Base-by-base conservation (phyloP, 768 basidiomycete genomes). In the Suillus decipiens region DNA sequence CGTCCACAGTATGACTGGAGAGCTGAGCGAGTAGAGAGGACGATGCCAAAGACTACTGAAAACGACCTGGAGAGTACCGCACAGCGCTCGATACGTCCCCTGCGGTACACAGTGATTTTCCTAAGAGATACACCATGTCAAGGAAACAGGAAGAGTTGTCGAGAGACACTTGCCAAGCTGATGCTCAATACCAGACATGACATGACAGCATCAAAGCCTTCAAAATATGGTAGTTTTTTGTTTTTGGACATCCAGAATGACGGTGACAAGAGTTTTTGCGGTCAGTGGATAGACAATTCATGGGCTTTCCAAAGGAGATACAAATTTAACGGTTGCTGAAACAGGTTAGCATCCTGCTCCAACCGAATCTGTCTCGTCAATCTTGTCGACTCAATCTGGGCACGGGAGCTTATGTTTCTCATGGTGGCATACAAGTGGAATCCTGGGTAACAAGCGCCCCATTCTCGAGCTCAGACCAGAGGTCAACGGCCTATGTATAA, bases 21-120 rank as follows among this genome's bases (percentile, higher is more conserved):
- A 56, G 53, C 63, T 68, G 73, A 19, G 70, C 58, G 1, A 61
- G 65, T 7, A 65, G 66, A 22, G 66, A 66, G 12, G 61, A 64
- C 12, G 64, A 68, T 50, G 66, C 60, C 45, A 69, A 68, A 3
- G 83, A 78, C 59, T 84, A 83, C 61, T 81, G 80, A 24, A 99
- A 79, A 15, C 96, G 78, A 1, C 84, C 81, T n/a, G 96, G 73
- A 72, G 98, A 98, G 63, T 90, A 82, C 48, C 81, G 78, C 33
- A 96, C 88, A 9, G 96, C 94, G 8, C 83, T 85, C 51, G 81
- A 80, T 33, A 90, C 83, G 69, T 96, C 87, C 12, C 96, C 95
- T n/a, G 91, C 89, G 1, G 93, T 94, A 73, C 97, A 99, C 45
- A 95, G 78, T 64, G 98, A 77, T 45, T 96, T 83, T 39, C 93